Evolutionary conservation across 176 grass and related monocot species (phyloP).

Genomic region (Melocanna baccifera): DNA sequence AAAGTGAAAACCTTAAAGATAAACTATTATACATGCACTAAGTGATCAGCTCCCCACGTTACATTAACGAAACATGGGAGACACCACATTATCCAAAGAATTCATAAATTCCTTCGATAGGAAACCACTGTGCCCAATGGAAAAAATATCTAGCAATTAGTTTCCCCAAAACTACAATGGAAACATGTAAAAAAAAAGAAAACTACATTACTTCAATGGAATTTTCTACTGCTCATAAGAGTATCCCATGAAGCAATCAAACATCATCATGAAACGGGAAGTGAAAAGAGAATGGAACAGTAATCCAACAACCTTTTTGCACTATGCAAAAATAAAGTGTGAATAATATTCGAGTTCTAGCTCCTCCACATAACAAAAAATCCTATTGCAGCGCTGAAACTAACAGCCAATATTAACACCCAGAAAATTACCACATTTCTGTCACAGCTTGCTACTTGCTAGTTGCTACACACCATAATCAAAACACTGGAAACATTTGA

Average conservation of each 20-base stretch:
- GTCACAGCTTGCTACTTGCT: background rate
- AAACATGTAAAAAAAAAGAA: background rate
- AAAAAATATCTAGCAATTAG: background rate
- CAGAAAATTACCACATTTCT: background rate
- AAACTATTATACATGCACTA: too few species aligned
- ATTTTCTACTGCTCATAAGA: background rate
- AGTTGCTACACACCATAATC: background rate
- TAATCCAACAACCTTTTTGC: background rate
- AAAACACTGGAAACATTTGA: background rate
- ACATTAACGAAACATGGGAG: background rate
- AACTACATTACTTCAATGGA: background rate
- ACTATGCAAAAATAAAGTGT: background rate
- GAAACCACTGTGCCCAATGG: background rate
- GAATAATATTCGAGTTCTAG: background rate
- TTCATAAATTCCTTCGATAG: background rate
- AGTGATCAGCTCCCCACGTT: background rate
- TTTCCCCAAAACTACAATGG: background rate
- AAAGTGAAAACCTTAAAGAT: too few species aligned
- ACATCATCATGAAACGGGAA: background rate
- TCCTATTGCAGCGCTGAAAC: background rate
- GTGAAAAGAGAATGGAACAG: background rate
- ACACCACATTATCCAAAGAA: background rate
- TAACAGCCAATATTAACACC: background rate
- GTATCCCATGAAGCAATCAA: slow-evolving; percentile 1
- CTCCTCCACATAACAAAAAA: background rate